Percentiles rank a stretch among this genome's conserved stretches.
Evolutionary conservation across 31 red algal species (phyloP).

Genomic region (Endocladia muricata): DNA sequence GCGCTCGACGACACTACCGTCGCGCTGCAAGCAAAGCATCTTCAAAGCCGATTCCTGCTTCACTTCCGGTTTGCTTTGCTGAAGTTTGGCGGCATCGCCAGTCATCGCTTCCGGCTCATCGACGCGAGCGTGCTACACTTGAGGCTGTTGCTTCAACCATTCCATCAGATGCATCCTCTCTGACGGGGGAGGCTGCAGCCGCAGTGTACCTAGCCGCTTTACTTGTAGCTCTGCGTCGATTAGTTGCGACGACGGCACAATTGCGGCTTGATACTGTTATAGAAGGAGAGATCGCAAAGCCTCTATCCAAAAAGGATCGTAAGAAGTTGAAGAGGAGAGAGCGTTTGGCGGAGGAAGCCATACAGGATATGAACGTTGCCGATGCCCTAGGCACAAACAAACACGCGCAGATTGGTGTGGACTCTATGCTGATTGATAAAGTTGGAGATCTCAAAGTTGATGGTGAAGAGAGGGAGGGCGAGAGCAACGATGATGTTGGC

Average conservation of each 20-base stretch:
- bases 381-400: slow-evolving; percentile 11
- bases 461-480: no score
- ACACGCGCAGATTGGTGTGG: neutral
- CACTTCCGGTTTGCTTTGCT: slow-evolving; percentile 60
- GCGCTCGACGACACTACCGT: neutral
- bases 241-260: slow-evolving; percentile 40
- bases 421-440: neutral
- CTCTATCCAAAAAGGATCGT: slow-evolving; percentile 38
- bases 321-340: slow-evolving; percentile 26
- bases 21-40: neutral
- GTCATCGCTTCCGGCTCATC: slow-evolving; percentile 53
- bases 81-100: slow-evolving; percentile 38
- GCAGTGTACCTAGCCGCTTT: slow-evolving; percentile 71
- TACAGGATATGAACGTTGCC: slow-evolving; percentile 30
- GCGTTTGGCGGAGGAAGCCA: slow-evolving; percentile 25
- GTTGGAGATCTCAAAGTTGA: slow-evolving; percentile 5
- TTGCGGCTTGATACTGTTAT: neutral
- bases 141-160: slow-evolving; percentile 64
- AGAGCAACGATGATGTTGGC: slow-evolving; percentile 8
- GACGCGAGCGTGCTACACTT: slow-evolving; percentile 50
- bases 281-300: neutral
- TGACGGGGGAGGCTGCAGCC: slow-evolving; percentile 40
- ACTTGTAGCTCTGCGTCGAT: slow-evolving; percentile 38
- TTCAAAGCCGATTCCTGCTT: slow-evolving; percentile 31
- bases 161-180: slow-evolving; percentile 26